Percentiles rank a stretch among this genome's conserved stretches.
phyloP scores from a whole-genome alignment of 352 stramenopile genomes.

The Paralagenidium karlingii region DNA sequence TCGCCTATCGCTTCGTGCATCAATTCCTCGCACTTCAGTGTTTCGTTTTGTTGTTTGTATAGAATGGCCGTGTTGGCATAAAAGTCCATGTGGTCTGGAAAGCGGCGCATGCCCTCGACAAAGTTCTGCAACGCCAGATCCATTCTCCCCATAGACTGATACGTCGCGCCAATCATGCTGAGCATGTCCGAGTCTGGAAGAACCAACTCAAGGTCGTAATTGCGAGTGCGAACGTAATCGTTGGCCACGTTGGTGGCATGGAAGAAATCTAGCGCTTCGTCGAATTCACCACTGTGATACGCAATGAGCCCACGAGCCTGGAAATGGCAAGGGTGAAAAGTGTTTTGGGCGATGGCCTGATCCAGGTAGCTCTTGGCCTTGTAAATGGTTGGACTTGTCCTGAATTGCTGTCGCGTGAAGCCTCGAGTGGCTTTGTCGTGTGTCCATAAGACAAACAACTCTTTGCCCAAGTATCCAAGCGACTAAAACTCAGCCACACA shows the following conservation, averaged over 20 bases:
- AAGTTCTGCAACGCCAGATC: constrained; percentile 19
- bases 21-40: too few species aligned
- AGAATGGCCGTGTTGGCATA: constrained; percentile 34
- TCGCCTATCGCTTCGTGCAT: too few species aligned
- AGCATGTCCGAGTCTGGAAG: constrained; percentile 13
- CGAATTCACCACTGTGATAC: constrained; percentile 19
- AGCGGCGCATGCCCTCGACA: constrained; percentile 15
- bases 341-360: constrained; percentile 11
- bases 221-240: constrained; percentile 10
- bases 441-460: constrained; percentile 20
- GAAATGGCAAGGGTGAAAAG: constrained; percentile 22
- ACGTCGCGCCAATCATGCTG: constrained; percentile 33
- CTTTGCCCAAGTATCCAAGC: constrained; percentile 21
- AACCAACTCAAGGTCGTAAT: constrained; percentile 27
- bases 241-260: constrained; percentile 17
- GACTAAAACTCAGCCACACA: constrained; percentile 4
- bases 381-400: constrained; percentile 15
- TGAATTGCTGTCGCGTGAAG: constrained; percentile 4
- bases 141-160: constrained; percentile 9
- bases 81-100: constrained; percentile 22
- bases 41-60: constrained; percentile 8
- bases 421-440: constrained; percentile 4
- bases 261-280: constrained; percentile 18
- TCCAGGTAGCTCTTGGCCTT: constrained; percentile 17
- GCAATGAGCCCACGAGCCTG: constrained; percentile 21